Evolutionary conservation across 2,329 filamentous ascomycete genomes (phyloP), one percentile per base, ranked within the genome.

Genomic region (Trichoderma hamatum): DNA sequence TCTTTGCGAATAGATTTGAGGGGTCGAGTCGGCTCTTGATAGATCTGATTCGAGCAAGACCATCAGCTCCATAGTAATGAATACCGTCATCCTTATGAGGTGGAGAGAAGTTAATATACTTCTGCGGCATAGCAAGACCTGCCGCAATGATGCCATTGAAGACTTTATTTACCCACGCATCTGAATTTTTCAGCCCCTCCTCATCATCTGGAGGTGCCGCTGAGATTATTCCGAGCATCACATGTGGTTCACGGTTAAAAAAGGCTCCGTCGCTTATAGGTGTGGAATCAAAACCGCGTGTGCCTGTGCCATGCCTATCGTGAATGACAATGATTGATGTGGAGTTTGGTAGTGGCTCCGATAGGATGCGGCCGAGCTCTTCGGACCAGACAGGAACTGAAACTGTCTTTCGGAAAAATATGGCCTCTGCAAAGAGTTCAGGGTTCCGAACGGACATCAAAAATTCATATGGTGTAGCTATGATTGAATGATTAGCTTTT

Each of bases 171-270:
- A 34, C 24, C 62, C 62, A 65, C 26, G 51, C 62, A 46, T 21
- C 11, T 6, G 34, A 39, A 9, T 13, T 30, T 11, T 19, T 21
- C 13, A 56, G 13, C 13, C 51, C 62, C 34, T 65, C 62, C 21
- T 56, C 19, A 32, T 65, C 62, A 65, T 65, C n/a, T 13, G 62
- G 26, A 13, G 34, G 51, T 4, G 62, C 62, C 28, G 62, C 11
- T 32, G 62, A 34, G 19, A 65, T 43, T 7, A 65, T 43, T 4
- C 62, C 62, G 13, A 56, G 32, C 62, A 65, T 55, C n/a, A 65
- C 30, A n/a, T 65, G 62, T 19, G 62, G 62, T n/a, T 65, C 51
- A 19, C 62, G 62, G n/a, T 65, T 65, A 7, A 16, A 21, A 26
- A 65, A 65, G 24, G 52, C 62, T 2, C 28, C 62, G 7, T 39